Conservation (phyloP, 176 grass and related monocot species). For the Juncus effusus region DNA sequence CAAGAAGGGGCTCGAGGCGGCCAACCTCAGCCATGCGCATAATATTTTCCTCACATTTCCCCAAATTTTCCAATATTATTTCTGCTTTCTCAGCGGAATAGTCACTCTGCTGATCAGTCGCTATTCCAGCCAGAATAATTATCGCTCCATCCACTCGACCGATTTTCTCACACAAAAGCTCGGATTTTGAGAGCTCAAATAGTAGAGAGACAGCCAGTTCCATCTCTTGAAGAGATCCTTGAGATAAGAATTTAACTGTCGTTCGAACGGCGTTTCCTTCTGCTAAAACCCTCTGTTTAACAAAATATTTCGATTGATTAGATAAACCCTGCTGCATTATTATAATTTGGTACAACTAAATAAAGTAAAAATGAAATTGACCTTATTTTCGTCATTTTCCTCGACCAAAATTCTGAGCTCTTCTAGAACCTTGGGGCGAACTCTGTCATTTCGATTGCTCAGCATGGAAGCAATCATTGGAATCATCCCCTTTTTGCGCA, state of each 20-base stretch:
- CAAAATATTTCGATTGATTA: slow-evolving; percentile 3
- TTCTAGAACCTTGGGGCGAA: slow-evolving; percentile 45
- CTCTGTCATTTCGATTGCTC: slow-evolving; percentile 53
- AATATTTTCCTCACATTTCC: slow-evolving; percentile 43
- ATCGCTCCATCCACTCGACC: slow-evolving; percentile 43
- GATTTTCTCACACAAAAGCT: slow-evolving; percentile 43
- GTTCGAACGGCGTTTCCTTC: slow-evolving; percentile 40
- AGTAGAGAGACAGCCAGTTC: slow-evolving; percentile 51
- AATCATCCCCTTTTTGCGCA: slow-evolving; percentile 46
- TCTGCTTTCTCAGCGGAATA: slow-evolving; percentile 37
- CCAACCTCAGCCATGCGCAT: slow-evolving; percentile 74
- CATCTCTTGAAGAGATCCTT: slow-evolving; percentile 43
- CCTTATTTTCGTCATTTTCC: slow-evolving; percentile 53
- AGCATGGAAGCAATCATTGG: slow-evolving; percentile 29
- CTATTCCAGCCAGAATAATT: slow-evolving; percentile 51
- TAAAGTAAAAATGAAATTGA: slow-evolving; percentile 3
- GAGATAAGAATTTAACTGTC: slow-evolving; percentile 51
- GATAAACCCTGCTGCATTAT: background rate
- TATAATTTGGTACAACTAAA: background rate
- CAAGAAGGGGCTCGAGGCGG: slow-evolving; percentile 55
- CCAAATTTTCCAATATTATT: slow-evolving; percentile 45
- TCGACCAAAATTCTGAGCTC: slow-evolving; percentile 38
- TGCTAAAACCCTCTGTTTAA: slow-evolving; percentile 37
- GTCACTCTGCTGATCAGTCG: slow-evolving; percentile 31
- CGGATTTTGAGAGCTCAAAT: slow-evolving; percentile 52